Base-by-base conservation (phyloP, 306 rosid genomes). In the Acacia acuminata region DNA sequence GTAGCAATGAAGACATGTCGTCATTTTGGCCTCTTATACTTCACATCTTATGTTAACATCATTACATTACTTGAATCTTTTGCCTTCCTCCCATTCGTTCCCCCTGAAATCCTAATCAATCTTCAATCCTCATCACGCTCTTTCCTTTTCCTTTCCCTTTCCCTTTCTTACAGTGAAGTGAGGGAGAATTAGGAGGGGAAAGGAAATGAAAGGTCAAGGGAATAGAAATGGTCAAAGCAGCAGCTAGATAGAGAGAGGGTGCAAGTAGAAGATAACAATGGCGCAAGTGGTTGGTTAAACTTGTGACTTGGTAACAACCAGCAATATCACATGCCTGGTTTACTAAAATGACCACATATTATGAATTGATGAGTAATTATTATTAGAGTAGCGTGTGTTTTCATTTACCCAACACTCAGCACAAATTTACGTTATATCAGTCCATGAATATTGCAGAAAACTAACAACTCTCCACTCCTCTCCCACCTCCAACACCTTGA, bases 231-330 rank as follows among this genome's bases (percentile, higher is more conserved):
- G 56, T 50, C 56, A 50, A 50, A 13, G 17, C 16, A 13, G 56
- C 0, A 50, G 56, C 7, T 16, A 50, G 56, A 1, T 16, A 16
- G 56, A 16, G n/a, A 50, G 56, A 30, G 32, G 7, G n/a, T 15
- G n/a, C 58, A 17, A 51, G 22, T 51, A 17, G 9, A 43, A 44
- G 47, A 44, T 9, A 44, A 44, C 12, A 44, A 44, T 13, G 25
- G 53, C 65, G 47, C 17, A 34, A 71, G 75, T 78, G 58, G 34
- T 68, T 68, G 60, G 73, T 38, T 10, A 69, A 79, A 82, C 22
- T 70, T 79, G 86, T 82, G 88, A 82, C 79, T 79, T 47, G 69
- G 48, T 83, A 82, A 77, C 88, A 47, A 85, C 88, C 86, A 82
- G n/a, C 86, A 85, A 75, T 51, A 69, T 68, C 81, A 75, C 86